A percentile compares a stretch with the other conserved stretches of the same genome.
Evolutionary conservation across 2,329 filamentous ascomycete genomes (phyloP).

Genomic region (Fusarium pseudonygamai): DNA sequence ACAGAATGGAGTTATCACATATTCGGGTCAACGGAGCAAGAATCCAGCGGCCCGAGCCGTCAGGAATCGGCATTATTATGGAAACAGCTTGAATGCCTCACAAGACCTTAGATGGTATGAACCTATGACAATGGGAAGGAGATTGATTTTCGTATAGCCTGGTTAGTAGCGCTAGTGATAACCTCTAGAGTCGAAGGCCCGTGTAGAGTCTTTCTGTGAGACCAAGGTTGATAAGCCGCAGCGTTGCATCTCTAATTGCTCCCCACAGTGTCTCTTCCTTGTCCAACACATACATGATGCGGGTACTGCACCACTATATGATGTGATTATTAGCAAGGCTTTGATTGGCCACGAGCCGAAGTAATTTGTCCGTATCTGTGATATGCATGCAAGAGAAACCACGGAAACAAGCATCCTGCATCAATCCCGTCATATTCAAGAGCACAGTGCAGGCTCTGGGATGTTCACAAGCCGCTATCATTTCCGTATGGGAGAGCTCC

Average conservation of each 20-base stretch:
- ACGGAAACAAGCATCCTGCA: neutral
- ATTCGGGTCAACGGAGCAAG: neutral
- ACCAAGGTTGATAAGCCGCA: neutral
- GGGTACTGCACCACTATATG: neutral
- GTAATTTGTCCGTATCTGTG: no score
- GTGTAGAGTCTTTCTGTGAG: no score
- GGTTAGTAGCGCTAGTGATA: no score
- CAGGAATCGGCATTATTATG: no score
- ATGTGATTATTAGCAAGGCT: neutral
- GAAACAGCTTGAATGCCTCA: fast-evolving
- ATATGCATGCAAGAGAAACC: neutral
- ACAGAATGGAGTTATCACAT: neutral
- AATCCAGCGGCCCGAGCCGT: neutral
- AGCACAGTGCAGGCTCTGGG: fast-evolving
- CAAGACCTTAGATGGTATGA: neutral
- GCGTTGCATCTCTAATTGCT: neutral
- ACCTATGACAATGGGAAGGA: fast-evolving
- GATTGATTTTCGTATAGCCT: fast-evolving
- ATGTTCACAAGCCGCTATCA: fast-evolving
- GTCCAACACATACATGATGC: neutral
- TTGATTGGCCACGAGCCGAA: neutral
- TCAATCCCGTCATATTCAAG: neutral
- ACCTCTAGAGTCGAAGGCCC: no score
- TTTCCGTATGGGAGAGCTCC: no score
- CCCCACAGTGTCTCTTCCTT: neutral